Base-by-base conservation (phyloP, 495 filamentous ascomycete species). In the Clavariopsis aquatica region DNA sequence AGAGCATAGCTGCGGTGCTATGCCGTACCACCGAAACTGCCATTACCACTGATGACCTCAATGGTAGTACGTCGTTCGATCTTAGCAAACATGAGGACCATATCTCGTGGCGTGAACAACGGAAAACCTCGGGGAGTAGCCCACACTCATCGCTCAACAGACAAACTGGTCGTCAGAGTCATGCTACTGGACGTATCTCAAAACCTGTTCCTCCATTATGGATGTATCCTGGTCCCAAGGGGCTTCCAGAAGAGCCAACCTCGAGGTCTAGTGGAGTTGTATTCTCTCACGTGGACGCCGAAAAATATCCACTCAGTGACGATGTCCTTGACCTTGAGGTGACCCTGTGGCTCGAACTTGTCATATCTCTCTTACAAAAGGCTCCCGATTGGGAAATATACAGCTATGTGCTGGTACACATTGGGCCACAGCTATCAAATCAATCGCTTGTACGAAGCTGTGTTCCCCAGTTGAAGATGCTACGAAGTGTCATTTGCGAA, bases 331-430 rank as follows among this genome's bases (percentile, higher is more conserved):
- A 83, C 23, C 72, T 96, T 49, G 82, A 90, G 57, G 83, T 92
- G 26, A 82, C 82, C 17, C 75, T 86, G 51, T 96, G 92, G 89
- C 79, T 96, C 17, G 88, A 94, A 53, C 78, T 83, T 9, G 76
- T 96, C 38, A 83, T 93, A 38, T 82, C 81, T 1, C 76, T 96
- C 20, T 77, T 99, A 29, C 86, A 90, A 66, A 79, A 89, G 43
- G 89, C 88, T 49, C 84, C 84, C 28, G 89, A 96, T 54, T 99
- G 95, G 95, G 92, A 98, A 74, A 78, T 96, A 1, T 96, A 96
- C 80, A 93, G 89, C 76, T 96, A 91, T 72, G 83, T 94, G 28
- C 80, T 98, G 13, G 88, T 89, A 13, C 90, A 96, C 72, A 77
- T 96, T n/a, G 87, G 89, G 13, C 87, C 88, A 24, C 93, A 97